Percentiles rank a stretch among this genome's conserved stretches.
phyloP scores from a whole-genome alignment of 176 grass and related monocot species.

The Raddia distichophylla region DNA sequence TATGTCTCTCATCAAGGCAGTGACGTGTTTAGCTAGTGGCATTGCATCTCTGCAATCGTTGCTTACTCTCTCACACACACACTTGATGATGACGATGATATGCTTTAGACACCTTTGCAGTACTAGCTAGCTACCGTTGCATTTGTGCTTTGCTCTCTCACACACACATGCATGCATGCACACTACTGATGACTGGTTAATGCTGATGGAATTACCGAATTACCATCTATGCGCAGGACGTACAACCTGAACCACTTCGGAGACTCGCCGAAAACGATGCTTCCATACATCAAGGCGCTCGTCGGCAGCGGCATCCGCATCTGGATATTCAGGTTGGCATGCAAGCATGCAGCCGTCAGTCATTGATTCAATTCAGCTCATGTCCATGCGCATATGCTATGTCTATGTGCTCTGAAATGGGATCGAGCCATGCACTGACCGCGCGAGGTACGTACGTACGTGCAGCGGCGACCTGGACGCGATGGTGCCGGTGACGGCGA shows the following conservation, averaged over 20 bases:
- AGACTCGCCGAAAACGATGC: constrained; percentile 46
- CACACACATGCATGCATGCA: too few relatives aligned
- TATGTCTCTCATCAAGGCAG: background rate
- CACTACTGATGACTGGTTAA: too few relatives aligned
- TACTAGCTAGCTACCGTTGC: too few relatives aligned
- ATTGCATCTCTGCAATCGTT: too few relatives aligned
- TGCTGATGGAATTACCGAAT: too few relatives aligned
- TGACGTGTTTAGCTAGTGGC: background rate
- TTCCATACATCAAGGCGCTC: constrained; percentile 45
- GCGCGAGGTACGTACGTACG: too few relatives aligned
- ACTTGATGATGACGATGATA: too few relatives aligned
- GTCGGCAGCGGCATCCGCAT: constrained; percentile 41
- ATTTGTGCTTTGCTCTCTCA: too few relatives aligned
- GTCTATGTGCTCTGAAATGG: background rate
- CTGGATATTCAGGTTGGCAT: constrained; percentile 48
- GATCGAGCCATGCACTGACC: background rate
- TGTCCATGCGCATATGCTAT: background rate
- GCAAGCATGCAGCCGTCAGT: too few relatives aligned
- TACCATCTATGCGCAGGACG: background rate
- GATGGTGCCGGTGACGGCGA: constrained; percentile 60
- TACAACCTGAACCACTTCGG: constrained; percentile 40
- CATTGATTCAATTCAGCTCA: too few relatives aligned
- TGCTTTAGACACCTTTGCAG: too few relatives aligned
- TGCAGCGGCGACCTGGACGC: constrained; percentile 63
- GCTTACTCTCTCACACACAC: too few relatives aligned